Base-by-base conservation (phyloP, 2,329 filamentous ascomycete genomes). In the Talaromyces sp. region DNA sequence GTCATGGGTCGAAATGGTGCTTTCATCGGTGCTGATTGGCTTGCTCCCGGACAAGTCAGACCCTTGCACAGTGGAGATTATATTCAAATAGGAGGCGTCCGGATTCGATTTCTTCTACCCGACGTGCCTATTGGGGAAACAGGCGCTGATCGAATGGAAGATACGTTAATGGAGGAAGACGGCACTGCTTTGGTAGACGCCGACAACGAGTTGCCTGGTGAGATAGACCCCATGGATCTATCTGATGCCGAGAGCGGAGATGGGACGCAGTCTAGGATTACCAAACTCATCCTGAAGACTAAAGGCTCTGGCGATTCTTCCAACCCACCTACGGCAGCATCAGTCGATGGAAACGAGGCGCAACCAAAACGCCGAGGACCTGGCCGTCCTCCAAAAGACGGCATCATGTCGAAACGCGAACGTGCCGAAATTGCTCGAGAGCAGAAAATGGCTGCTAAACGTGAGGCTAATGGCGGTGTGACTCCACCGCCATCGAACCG, bases 371-470 rank as follows among this genome's bases (percentile, higher is more conserved):
- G 73, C 53, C 75, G 75, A 53, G 85, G 85, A 51, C 85, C 85
- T 57, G 85, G 85, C 57, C 78, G 85, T 55, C 85, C 85, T 50
- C 85, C 85, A 10, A 88, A 88, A 74, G 85, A 88, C 67, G 85
- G 85, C 21, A 81, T 87, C 67, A 85, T 88, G 79, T 88, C 85
- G 4, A 88, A 87, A 67, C 81, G 85, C 54, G 85, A 87, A 69
- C 76, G 81, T 62, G 80, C 81, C 26, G 78, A 82, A 64, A 74
- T 83, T 65, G 79, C 81, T 59, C 80, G 80, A 63, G 79, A 82
- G 60, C 77, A 78, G 60, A 84, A 83, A 65, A 72, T 82, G 62
- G 77, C 77, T 48, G 77, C 77, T 26, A 77, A 74, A 61, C 75
- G 77, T 35, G 75, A 80, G 65, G 75, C 75, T n/a, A 79, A 79